Percentiles rank a stretch among this genome's conserved stretches.
phyloP scores from a whole-genome alignment of 306 rosid species.

The Rubus idaeus region DNA sequence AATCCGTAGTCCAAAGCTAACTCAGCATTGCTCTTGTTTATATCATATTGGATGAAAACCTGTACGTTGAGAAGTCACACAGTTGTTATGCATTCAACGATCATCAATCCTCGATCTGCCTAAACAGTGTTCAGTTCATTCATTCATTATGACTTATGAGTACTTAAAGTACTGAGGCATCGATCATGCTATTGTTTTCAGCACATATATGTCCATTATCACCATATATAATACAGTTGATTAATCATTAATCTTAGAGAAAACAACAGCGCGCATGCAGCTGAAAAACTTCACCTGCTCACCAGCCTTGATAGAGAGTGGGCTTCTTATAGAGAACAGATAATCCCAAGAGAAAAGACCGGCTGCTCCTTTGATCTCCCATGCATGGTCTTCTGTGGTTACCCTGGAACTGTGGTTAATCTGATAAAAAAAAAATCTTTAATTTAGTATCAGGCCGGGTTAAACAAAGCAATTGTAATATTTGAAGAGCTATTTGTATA shows the following conservation, averaged over 20 bases:
- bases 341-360: conserved; percentile 93
- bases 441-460: neutral
- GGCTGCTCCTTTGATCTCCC: conserved; percentile 81
- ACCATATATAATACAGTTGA: no score
- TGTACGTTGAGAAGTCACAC: conserved; percentile 29
- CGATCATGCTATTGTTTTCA: no score
- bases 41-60: conserved; percentile 84
- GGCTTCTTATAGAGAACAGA: conserved; percentile 75
- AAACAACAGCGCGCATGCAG: neutral
- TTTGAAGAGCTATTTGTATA: neutral
- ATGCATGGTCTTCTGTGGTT: conserved; percentile 79
- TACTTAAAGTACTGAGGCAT: no score
- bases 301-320: conserved; percentile 82
- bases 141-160: no score
- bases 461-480: neutral
- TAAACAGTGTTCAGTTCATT: neutral
- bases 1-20: conserved; percentile 92
- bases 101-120: neutral
- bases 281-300: conserved; percentile 61
- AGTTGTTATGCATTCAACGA: neutral
- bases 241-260: neutral
- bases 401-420: conserved; percentile 76
- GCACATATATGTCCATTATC: no score
- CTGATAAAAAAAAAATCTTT: conserved; percentile 43
- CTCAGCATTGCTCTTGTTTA: conserved; percentile 90